phyloP scores from a whole-genome alignment of 257 asterid genomes.

The Handroanthus guayacan region DNA sequence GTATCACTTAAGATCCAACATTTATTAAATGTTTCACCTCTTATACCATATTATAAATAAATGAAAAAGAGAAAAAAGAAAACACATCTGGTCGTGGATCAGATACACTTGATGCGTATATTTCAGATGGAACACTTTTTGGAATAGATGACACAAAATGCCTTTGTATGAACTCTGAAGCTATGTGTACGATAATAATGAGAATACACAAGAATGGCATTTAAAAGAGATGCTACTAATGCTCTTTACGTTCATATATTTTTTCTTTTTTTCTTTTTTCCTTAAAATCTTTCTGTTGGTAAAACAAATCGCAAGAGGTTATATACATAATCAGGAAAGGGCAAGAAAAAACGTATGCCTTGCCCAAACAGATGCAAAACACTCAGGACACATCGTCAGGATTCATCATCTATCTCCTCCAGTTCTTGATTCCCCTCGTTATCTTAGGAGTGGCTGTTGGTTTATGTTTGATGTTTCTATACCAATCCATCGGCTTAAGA shows the following conservation, averaged over 20 bases:
- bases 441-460: conserved; percentile 77
- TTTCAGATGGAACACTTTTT: too few species aligned
- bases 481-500: conserved; percentile 69
- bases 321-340: conserved; percentile 45
- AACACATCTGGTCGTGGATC: too few species aligned
- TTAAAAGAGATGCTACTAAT: conserved; percentile 14
- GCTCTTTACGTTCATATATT: conserved; percentile 7
- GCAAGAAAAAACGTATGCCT: conserved; percentile 44
- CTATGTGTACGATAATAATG: background rate
- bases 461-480: conserved; percentile 71
- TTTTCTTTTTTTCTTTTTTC: background rate
- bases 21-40: too few species aligned
- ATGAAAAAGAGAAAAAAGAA: too few species aligned
- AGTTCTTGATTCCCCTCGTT: conserved; percentile 77
- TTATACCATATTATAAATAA: too few species aligned
- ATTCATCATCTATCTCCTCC: conserved; percentile 75
- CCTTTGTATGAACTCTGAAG: background rate
- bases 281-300: conserved; percentile 27
- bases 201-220: conserved; percentile 20
- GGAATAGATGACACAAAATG: too few species aligned
- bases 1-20: background rate
- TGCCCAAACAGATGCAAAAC: conserved; percentile 63
- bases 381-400: conserved; percentile 70
- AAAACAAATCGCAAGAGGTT: conserved; percentile 40
- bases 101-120: too few species aligned